Percentiles rank a stretch among this genome's conserved stretches.
Conservation (phyloP, 2,329 filamentous ascomycete species). For the Hyphodiscus sp. region DNA sequence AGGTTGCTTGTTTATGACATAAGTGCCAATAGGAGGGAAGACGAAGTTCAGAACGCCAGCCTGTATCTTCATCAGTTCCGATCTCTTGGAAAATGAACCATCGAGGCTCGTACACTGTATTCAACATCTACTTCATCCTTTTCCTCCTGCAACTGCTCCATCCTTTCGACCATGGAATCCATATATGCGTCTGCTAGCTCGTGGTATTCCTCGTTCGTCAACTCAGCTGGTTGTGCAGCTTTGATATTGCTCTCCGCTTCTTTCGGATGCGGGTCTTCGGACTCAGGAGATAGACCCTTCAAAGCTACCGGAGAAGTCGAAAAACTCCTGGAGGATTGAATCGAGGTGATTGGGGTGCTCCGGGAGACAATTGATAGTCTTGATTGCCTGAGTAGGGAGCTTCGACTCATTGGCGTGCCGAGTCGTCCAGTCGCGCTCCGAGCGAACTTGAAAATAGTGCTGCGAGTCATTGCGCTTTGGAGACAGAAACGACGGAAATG, state of each 20-base stretch:
- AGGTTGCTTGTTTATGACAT: constrained; percentile 97
- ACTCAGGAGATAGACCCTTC: constrained; percentile 55
- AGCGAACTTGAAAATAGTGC: constrained; percentile 9
- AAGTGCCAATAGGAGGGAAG: constrained; percentile 66
- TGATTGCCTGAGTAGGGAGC: neutral
- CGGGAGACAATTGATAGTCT: neutral
- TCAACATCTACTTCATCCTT: constrained; percentile 79
- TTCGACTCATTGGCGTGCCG: neutral
- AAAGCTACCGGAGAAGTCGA: constrained; percentile 30
- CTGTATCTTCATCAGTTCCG: constrained; percentile 39
- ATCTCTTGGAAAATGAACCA: neutral
- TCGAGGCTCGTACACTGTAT: constrained; percentile 60
- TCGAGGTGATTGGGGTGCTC: neutral
- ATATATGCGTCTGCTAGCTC: constrained; percentile 71
- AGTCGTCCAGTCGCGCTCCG: constrained; percentile 4
- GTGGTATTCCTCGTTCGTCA: constrained; percentile 69
- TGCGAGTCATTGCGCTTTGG: constrained; percentile 9
- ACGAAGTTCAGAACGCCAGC: constrained; percentile 77
- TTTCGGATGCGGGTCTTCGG: constrained; percentile 44
- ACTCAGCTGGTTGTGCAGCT: constrained; percentile 50
- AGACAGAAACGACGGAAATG: neutral
- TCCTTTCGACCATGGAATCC: constrained; percentile 44
- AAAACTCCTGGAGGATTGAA: constrained; percentile 23
- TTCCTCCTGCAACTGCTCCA: constrained; percentile 71
- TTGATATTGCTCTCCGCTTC: constrained; percentile 35